These are phyloP conservation scores for Daedaleopsis nitida DNA, from an alignment of 768 basidiomycete genomes.

Conservation along the genomic window DNA sequence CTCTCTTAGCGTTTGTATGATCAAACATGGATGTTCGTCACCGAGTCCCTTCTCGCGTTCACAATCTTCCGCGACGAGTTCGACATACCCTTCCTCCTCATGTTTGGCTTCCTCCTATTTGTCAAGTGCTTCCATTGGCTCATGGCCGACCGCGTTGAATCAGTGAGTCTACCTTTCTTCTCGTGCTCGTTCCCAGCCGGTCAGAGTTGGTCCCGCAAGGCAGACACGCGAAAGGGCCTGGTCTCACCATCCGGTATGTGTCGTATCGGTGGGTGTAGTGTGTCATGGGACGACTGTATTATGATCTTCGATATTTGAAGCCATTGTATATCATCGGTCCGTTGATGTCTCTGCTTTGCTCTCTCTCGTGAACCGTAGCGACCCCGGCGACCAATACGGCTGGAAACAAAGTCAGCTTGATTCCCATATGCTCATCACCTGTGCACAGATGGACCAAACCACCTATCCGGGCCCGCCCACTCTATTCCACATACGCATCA, in stretches of 20 bases:
- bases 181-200: slow-evolving; percentile 1
- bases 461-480: slow-evolving; percentile 82
- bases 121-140: slow-evolving; percentile 99
- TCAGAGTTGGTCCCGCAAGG: not conserved
- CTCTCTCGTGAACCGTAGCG: no score
- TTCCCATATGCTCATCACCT: not conserved
- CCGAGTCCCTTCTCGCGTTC: slow-evolving; percentile 93
- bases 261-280: no score
- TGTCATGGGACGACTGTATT: no score
- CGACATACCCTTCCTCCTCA: slow-evolving; percentile 86
- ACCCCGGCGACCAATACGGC: no score
- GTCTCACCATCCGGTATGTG: no score
- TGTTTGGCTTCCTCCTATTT: slow-evolving; percentile 94
- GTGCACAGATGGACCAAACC: slow-evolving; percentile 94
- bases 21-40: slow-evolving; percentile 95
- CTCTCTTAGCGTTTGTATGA: slow-evolving; percentile 88
- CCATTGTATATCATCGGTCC: no score
- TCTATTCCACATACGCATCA: slow-evolving; percentile 86
- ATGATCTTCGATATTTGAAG: no score
- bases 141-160: slow-evolving; percentile 92
- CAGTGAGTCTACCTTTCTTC: slow-evolving; percentile 54
- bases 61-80: slow-evolving; percentile 98
- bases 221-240: no score
- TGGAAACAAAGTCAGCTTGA: no score
- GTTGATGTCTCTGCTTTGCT: no score